Evolutionary conservation across 164 flowering plant genomes (phyloP), one percentile per base, ranked within the genome.

Genomic region (Santalum album): DNA sequence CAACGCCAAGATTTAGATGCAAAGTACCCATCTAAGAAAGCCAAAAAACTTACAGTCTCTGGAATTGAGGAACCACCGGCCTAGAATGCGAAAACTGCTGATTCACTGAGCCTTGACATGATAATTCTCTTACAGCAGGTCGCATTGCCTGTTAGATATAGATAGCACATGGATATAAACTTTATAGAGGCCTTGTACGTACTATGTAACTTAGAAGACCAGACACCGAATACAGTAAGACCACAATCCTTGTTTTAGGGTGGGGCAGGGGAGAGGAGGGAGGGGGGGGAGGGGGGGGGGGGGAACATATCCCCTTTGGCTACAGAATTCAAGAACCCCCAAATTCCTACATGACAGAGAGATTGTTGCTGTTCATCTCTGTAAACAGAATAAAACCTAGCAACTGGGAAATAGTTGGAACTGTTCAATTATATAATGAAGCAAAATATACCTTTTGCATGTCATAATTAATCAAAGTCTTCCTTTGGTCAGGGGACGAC

Each of bases 41-140:
- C 18, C 21, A 59, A 22, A 59, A 63, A 19, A 72, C 90, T 76
- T 69, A 91, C 98, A 84, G 26, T 65, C 65, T 75, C 9, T 63
- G 79, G 23, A 77, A 70, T 65, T 77, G 80, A 46, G 69, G 83
- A 46, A 71, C 79, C 19, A 60, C 56, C 1, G 73, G 83, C 49
- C 63, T 68, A 39, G 57, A 7, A 55, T 42, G 43, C 18, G 67
- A 58, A 49, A 62, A 35, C 49, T 62, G 76, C 46, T 63, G 79
- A 62, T 40, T 47, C 67, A 47, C 57, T 53, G 75, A 54, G 55
- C 57, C 66, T 59, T 70, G 75, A 71, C 69, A 60, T 12, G 39
- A 40, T 42, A 54, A 57, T 50, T 59, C 63, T 39, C 40, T 62
- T 42, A 62, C 53, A 66, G 63, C 60, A 58, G 76, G 65, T 54